Conservation (phyloP, 257 asterid genomes). For the Handroanthus guayacan region DNA sequence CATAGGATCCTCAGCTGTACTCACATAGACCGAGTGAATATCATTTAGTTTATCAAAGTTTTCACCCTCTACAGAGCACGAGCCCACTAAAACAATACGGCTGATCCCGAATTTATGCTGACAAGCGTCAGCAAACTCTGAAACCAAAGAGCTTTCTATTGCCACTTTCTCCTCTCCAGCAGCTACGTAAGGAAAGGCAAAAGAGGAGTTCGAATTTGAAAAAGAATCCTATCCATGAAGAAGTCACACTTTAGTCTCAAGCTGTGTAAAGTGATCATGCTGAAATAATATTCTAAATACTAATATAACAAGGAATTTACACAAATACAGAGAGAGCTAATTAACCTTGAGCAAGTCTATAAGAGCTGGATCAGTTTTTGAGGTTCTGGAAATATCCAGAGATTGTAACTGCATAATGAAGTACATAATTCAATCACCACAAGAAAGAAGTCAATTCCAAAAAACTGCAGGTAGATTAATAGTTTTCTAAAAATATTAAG, state of each 20-base stretch:
- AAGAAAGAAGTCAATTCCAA: slow-evolving; percentile 19
- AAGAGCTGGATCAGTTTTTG: slow-evolving; percentile 66
- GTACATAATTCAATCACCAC: slow-evolving; percentile 32
- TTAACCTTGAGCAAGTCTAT: slow-evolving; percentile 84
- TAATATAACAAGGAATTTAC: slow-evolving; percentile 22
- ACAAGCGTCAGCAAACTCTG: slow-evolving; percentile 77
- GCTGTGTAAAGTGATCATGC: slow-evolving; percentile 14
- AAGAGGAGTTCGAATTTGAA: slow-evolving; percentile 75
- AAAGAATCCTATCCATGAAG: slow-evolving; percentile 65
- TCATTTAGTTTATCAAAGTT: slow-evolving; percentile 63
- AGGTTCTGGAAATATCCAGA: slow-evolving; percentile 62
- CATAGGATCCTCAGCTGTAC: slow-evolving; percentile 33
- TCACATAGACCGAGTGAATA: slow-evolving; percentile 72
- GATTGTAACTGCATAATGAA: slow-evolving; percentile 68
- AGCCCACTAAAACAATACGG: slow-evolving; percentile 66
- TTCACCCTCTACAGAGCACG: slow-evolving; percentile 78
- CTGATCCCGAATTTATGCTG: slow-evolving; percentile 56
- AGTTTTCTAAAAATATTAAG: slow-evolving; percentile 18
- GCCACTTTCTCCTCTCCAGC: slow-evolving; percentile 67
- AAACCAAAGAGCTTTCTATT: slow-evolving; percentile 71
- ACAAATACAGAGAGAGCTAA: slow-evolving; percentile 24
- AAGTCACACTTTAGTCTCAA: slow-evolving; percentile 36
- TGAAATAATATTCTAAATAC: slow-evolving; percentile 29
- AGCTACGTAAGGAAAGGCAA: slow-evolving; percentile 85
- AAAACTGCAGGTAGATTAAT: slow-evolving; percentile 11